Conservation (phyloP, 805 yeast genomes). For the Zygotorulaspora florentina region DNA sequence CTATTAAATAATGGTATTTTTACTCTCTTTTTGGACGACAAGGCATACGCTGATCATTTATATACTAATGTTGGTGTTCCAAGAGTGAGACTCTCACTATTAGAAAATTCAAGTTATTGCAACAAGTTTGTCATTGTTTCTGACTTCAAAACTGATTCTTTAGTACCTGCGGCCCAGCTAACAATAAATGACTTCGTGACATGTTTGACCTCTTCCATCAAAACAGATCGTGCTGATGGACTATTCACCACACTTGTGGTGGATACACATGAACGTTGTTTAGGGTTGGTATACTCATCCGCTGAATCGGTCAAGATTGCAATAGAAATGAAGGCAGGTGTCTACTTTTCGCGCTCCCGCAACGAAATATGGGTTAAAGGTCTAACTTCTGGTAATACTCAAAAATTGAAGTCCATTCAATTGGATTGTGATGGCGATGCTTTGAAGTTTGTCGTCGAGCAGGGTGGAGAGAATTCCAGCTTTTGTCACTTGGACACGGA, state of each 20-base stretch:
- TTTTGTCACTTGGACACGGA: constrained; percentile 83
- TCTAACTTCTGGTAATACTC: constrained; percentile 93
- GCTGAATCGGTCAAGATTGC: constrained; percentile 77
- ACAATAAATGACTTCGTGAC: constrained; percentile 18
- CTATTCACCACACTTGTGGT: constrained; percentile 80
- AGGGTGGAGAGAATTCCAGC: constrained; percentile 65
- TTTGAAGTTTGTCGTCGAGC: constrained; percentile 79
- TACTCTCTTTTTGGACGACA: constrained; percentile 39
- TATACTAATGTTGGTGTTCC: constrained; percentile 50
- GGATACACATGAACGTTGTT: constrained; percentile 60
- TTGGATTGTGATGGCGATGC: constrained; percentile 93
- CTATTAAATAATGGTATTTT: constrained; percentile 60
- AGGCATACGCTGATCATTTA: constrained; percentile 32
- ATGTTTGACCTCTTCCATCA: constrained; percentile 45
- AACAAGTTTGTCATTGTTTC: constrained; percentile 16
- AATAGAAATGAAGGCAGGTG: constrained; percentile 76
- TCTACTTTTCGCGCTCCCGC: constrained; percentile 83
- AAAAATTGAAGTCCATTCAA: constrained; percentile 59
- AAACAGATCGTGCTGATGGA: constrained; percentile 84
- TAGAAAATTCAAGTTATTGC: constrained; percentile 17
- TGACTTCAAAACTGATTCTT: constrained; percentile 10
- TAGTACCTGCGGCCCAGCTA: constrained; percentile 14
- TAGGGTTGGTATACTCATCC: constrained; percentile 92
- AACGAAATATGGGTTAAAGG: constrained; percentile 97
- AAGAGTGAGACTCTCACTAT: constrained; percentile 40